Evolutionary conservation across 2,329 filamentous ascomycete genomes (phyloP), one percentile per base, ranked within the genome.

Genomic region (Fusarium liriodendri): DNA sequence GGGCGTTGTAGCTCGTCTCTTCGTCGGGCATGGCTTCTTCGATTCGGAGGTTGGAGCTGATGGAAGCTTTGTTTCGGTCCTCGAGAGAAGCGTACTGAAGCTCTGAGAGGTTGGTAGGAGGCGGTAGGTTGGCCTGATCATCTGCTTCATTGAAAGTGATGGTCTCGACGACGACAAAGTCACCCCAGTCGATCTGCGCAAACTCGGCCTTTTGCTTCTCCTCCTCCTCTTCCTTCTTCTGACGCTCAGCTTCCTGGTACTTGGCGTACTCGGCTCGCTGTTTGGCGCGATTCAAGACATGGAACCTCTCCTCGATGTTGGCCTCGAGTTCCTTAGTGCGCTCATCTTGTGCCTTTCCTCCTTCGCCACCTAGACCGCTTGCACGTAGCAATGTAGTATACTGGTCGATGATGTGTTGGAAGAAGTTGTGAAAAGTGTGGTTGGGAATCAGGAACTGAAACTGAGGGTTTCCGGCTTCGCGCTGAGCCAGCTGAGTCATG

Each of bases 401-500:
- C 81, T 99, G 97, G 76, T 98, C 96, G 69, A 98, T 92, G 69
- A 98, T 88, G 73, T 95, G 91, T 77, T 95, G 94, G 83, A 98
- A 98, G 85, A 97, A 98, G 82, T 96, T 95, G 85, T 98, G 95
- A 72, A 98, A 92, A 79, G 94, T 98, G 86, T 99, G 97, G 79
- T 98, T 97, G 18, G 95, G 95, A 63, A 96, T 92, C 62, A 99
- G 87, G 80, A 99, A 99, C 83, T 98, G 95, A 82, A 98, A 99
- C 81, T 99, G 96, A 76, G 92, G 95, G 83, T 98, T 98, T 79
- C 93, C 90, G 20, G 93, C 89, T 85, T 99, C 96, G 75, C 94
- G 91, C 84, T 98, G 96, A 27, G 94, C 94, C 72, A 99, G 86
- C 64, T 93, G 90, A 25, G 95, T 98, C 90, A 98, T 94, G 84